Base-by-base conservation (phyloP, 108 stramenopile species). In the Bacterosira constricta region DNA sequence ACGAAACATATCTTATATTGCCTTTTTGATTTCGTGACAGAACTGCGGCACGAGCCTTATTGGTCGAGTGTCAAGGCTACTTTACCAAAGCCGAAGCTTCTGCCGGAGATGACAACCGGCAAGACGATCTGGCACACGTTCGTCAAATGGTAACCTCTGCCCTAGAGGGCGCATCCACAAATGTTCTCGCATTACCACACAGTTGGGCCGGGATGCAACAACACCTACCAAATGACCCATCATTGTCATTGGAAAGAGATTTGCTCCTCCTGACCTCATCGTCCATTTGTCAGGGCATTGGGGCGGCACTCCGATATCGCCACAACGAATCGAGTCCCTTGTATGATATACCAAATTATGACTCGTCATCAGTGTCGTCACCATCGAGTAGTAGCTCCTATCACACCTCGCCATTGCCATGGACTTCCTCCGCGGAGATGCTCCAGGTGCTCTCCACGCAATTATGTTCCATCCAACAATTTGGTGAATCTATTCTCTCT, bases 171-270 rank as follows among this genome's bases (percentile, higher is more conserved):
- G 49, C 49, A 39, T 56, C 75, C 13, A 60, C 61, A 10, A 52
- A 66, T 68, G 67, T 69, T 6, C 13, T 34, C 0, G 50, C 44
- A 30, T 56, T 77, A 32, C 75, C 75, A 3, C 20, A 35, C 1
- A 4, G 61, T n/a, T 77, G 75, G 75, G 59, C 41, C 18, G 29
- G 21, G 1, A 62, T 77, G 61, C 75, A 77, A 69, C 59, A 68
- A 61, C 38, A 37, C 17, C 20, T 29, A 13, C 10, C 12, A 20
- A 9, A 42, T 31, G 34, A 21, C 31, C 5, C 1, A 9, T 15
- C 53, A 29, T 5, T 13, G 29, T 29, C 30, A 32, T 13, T 52
- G 1, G 47, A 39, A 32, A 44, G 27, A 30, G 61, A 62, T 21
- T 1, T 62, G 38, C 26, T 77, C 13, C 26, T 61, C 3, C 27